A percentile compares a stretch with the other conserved stretches of the same genome.
Evolutionary conservation across 2,329 filamentous ascomycete genomes (phyloP).

Genomic region (Tolypocladium ovalisporum): DNA sequence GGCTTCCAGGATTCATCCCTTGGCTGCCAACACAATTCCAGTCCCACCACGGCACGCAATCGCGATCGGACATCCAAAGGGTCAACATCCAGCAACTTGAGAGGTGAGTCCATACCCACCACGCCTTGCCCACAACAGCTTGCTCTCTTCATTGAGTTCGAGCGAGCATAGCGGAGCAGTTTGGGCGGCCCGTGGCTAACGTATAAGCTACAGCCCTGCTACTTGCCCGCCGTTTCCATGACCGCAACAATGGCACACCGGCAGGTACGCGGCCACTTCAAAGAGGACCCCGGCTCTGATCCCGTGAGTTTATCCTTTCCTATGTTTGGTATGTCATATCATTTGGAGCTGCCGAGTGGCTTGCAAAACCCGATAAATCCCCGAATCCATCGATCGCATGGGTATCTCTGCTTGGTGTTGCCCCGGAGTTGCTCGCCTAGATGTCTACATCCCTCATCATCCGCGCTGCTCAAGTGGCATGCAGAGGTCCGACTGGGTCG

Average conservation of each 20-base stretch:
- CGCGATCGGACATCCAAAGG: background rate
- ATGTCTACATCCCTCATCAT: background rate
- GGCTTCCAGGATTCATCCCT: background rate
- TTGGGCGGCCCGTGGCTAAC: background rate
- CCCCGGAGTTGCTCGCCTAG: background rate
- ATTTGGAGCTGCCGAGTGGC: slow-evolving; percentile 1
- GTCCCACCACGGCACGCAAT: too few relatives aligned
- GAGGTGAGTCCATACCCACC: background rate
- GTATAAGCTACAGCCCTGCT: background rate
- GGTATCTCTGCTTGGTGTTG: background rate
- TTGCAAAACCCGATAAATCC: background rate
- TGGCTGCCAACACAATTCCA: background rate
- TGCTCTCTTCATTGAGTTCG: background rate
- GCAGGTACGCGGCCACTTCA: slow-evolving; percentile 9
- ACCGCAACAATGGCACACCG: slow-evolving; percentile 10
- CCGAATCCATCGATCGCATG: background rate
- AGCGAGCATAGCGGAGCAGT: background rate
- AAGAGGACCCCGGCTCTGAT: slow-evolving; percentile 7
- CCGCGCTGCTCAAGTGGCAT: background rate
- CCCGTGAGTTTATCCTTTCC: slow-evolving; percentile 5
- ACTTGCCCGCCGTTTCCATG: slow-evolving; percentile 2
- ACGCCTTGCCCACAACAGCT: background rate
- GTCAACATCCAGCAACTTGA: background rate
- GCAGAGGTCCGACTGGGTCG: background rate
- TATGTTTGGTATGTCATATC: background rate